Evolutionary conservation across 768 basidiomycete species (phyloP), one percentile per base, ranked within the genome.

Genomic region (Lentinula aciculospora): DNA sequence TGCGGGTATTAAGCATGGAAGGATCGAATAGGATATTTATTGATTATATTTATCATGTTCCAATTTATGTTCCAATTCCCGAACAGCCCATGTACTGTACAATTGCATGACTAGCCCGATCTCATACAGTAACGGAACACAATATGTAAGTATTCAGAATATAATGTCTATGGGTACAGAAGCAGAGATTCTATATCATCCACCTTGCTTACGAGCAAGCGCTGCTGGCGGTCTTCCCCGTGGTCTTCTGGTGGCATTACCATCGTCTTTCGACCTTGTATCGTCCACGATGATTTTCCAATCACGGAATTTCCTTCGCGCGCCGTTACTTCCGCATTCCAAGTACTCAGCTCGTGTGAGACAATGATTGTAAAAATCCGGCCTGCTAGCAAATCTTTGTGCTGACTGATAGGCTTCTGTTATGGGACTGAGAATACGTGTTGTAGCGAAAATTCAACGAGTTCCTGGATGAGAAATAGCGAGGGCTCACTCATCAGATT

Each of bases 261-360:
- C 19, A 25, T 39, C 51, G 23, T 53, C 51, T 27, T 39, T 39
- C 21, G 7, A 4, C 36, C 13, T 25, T 40, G 9, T 5, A 15
- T 40, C 36, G 19, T 53, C 15, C 23, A 13, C 21, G 10, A 15
- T 34, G 51, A 36, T 27, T 32, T 79, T 81, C 85, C 84, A 84
- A 59, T 83, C 81, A 25, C 70, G 75, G 71, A 94, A 92, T 66
- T 89, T 92, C 58, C 86, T 78, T 61, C 91, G 81, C 58, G 83
- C 83, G 57, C 88, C 87, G 59, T 76, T 81, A 62, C 84, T 88
- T 34, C 94, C 94, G 60, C 80, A 80, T 72, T 98, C 94, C 49
- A 82, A 74, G 71, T 96, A 98, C 68, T 98, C 94, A 48, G 81
- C 83, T 44, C 88, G 76, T 3, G 92, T 92, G 60, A 93, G 82